Base-by-base conservation (phyloP, 371 early-diverging fungal species). In the Mucor piriformis region DNA sequence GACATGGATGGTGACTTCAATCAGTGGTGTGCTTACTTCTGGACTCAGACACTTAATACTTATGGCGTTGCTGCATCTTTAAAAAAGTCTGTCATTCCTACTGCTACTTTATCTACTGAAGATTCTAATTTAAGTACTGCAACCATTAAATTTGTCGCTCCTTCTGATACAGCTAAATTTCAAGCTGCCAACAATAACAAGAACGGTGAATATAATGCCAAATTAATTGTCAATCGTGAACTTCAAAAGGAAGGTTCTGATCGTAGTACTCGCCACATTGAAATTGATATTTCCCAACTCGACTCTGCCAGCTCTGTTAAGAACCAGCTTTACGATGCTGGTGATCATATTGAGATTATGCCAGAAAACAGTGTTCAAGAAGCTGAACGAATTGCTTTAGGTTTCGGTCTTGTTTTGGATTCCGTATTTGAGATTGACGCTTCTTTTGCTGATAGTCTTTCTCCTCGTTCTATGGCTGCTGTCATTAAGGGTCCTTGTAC, bases 341-440 rank as follows among this genome's bases (percentile, higher is more conserved):
- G 83, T 56, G 85, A 85, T 50, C 85, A 85, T 57, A 61, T 85
- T 12, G 85, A 83, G 60, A 66, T 85, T 1, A 72, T 73, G 62
- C 83, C 85, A 6, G 70, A 74, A 33, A 82, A 84, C 43, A 67
- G 65, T 49, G 32, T 53, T 0, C 46, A 58, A 8, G 21, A 66
- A 10, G 82, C 82, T 0, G 76, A 82, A 33, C 60, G 73, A 6
- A 65, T 81, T 62, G 82, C 81, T 13, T 56, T 78, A 38, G 67
- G 59, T 16, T 72, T 82, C 47, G 77, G 80, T 13, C 68, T 79
- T 66, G 75, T 81, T 6, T 65, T 83, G 7, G 85, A 84, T 34
- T 76, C 80, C 4, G 81, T 79, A 5, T 84, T 82, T 60, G 72
- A 82, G 50, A 61, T 78, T 38, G 71, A 83, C 16, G 67, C 60